Percentiles rank a stretch among this genome's conserved stretches.
phyloP scores from a whole-genome alignment of 2,329 filamentous ascomycete species.

The Chrysoporthe deuterocubensis region DNA sequence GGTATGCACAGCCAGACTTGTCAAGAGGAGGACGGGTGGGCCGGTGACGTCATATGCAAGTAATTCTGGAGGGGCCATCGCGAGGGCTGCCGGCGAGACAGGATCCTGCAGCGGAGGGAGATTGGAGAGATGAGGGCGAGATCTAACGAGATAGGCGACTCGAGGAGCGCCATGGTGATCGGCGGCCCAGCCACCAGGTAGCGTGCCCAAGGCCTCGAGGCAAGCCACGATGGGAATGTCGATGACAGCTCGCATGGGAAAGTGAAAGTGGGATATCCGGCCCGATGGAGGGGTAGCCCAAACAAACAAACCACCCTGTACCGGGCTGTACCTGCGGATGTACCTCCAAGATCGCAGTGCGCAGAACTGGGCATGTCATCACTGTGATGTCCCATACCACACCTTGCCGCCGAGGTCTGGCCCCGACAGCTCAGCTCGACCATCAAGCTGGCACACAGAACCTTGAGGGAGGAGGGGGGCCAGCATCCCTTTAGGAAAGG shows the following conservation, averaged over 20 bases:
- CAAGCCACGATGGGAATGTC: slow-evolving; percentile 4
- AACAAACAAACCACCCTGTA: background rate
- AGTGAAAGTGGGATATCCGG: slow-evolving; percentile 17
- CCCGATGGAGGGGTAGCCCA: slow-evolving; percentile 13
- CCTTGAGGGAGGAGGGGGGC: too few relatives aligned
- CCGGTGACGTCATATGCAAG: slow-evolving; percentile 3
- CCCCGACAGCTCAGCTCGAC: too few relatives aligned
- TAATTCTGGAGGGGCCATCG: background rate
- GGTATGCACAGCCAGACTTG: background rate
- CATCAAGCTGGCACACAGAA: too few relatives aligned
- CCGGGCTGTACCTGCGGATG: background rate
- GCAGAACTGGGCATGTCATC: too few relatives aligned
- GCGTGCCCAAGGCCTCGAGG: background rate
- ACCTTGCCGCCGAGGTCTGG: too few relatives aligned
- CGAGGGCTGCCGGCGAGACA: background rate
- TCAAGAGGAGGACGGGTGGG: background rate
- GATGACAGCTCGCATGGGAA: slow-evolving; percentile 12
- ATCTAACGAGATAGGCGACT: background rate
- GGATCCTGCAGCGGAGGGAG: background rate
- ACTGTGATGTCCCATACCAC: too few relatives aligned
- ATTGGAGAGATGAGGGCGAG: background rate
- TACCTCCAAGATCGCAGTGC: too few relatives aligned
- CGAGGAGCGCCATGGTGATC: slow-evolving; percentile 11
- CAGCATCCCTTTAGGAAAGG: too few relatives aligned
- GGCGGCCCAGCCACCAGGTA: background rate